Conservation (phyloP, 1,284 basidiomycete genomes). For the Ustilago cynodontis region DNA sequence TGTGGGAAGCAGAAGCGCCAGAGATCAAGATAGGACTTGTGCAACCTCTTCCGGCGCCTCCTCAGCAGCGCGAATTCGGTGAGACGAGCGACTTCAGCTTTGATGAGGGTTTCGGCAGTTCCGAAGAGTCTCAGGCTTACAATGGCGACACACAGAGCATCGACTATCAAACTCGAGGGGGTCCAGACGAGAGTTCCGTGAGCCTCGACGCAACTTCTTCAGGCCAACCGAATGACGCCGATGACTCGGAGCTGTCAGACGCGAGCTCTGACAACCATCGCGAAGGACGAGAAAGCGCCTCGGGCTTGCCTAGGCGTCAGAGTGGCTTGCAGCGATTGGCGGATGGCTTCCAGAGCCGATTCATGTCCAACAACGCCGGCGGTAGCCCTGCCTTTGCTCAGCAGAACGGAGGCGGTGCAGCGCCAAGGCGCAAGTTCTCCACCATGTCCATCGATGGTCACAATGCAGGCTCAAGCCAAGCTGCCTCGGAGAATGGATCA, state of each 20-base stretch:
- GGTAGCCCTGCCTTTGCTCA: conserved; percentile 1
- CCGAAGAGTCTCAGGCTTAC: conserved; percentile 41
- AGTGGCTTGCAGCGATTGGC: conserved; percentile 36
- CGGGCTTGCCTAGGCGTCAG: conserved; percentile 19
- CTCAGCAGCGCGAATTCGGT: conserved; percentile 7
- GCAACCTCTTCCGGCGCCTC: conserved; percentile 23
- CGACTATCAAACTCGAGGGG: conserved; percentile 17
- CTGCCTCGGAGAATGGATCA: conserved; percentile 6
- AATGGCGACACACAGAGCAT: conserved; percentile 45
- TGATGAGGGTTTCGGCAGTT: conserved; percentile 44
- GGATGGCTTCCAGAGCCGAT: conserved; percentile 33
- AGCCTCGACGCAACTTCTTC: conserved; percentile 12
- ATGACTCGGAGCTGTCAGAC: conserved; percentile 43
- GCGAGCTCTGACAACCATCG: conserved; percentile 12
- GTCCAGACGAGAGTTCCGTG: conserved; percentile 21
- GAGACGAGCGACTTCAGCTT: conserved; percentile 49
- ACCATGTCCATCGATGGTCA: conserved; percentile 36
- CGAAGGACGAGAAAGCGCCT: not conserved
- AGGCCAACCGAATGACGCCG: conserved; percentile 21
- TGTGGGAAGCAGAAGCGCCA: conserved; percentile 52
- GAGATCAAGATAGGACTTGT: conserved; percentile 50
- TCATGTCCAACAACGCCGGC: conserved; percentile 13
- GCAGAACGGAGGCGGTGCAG: conserved; percentile 6
- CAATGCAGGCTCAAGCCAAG: not conserved
- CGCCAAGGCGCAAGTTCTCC: conserved; percentile 32